These are phyloP conservation scores for Pulveroboletus ravenelii DNA, from an alignment of 768 basidiomycete genomes.

Conservation along the genomic window DNA sequence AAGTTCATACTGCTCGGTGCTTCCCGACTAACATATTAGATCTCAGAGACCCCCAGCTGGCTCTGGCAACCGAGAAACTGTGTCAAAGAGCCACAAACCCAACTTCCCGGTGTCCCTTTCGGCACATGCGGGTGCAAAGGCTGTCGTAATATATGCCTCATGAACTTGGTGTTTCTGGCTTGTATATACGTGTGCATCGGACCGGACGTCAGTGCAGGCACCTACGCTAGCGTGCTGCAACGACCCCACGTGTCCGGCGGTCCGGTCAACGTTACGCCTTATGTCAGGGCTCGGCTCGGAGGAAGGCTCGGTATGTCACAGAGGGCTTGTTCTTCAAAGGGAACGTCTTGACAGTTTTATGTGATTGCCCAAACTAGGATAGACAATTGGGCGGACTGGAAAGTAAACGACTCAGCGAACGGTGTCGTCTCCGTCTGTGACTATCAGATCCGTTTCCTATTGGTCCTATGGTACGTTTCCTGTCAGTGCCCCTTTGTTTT, in stretches of 20 bases:
- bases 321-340: constrained; percentile 8
- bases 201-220: too few species aligned
- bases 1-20: too few species aligned
- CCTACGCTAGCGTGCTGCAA: background rate
- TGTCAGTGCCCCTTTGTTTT: constrained; percentile 22
- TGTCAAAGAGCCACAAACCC: background rate
- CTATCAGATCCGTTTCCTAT: constrained; percentile 9
- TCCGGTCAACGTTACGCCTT: background rate
- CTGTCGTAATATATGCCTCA: too few species aligned
- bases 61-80: too few species aligned
- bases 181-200: too few species aligned
- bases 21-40: background rate
- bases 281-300: constrained; percentile 4
- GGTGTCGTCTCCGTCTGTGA: background rate
- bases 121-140: too few species aligned
- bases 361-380: constrained; percentile 11
- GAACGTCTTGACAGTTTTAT: constrained; percentile 2
- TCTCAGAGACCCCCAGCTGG: too few species aligned
- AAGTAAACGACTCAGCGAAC: constrained; percentile 19
- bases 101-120: too few species aligned
- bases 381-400: constrained; percentile 27
- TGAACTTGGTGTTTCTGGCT: too few species aligned
- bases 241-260: background rate
- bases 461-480: background rate
- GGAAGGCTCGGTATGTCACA: background rate